Evolutionary conservation across 2,329 filamentous ascomycete species (phyloP).

Genomic region (Pseudogymnoascus sp.): DNA sequence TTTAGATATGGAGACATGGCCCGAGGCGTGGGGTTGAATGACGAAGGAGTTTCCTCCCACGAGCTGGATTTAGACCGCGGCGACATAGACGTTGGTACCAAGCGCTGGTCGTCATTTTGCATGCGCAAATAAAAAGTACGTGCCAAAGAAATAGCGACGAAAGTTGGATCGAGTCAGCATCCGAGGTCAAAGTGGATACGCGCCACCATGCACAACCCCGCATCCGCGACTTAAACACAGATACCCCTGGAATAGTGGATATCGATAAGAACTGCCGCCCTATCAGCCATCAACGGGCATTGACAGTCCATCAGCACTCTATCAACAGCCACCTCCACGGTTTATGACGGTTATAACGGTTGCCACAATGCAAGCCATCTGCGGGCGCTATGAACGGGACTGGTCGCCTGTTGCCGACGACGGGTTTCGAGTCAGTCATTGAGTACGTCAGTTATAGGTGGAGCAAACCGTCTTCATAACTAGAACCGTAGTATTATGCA

Average conservation of each 20-base stretch:
- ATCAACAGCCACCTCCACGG: background rate
- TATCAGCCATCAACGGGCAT: background rate
- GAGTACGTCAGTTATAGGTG: background rate
- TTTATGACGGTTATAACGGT: background rate
- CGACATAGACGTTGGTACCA: background rate
- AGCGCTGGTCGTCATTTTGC: background rate
- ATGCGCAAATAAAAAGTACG: background rate
- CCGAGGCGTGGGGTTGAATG: slow-evolving; percentile 1
- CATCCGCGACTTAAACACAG: background rate
- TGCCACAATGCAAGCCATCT: background rate
- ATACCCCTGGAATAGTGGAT: background rate
- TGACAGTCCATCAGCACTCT: background rate
- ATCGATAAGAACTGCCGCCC: background rate
- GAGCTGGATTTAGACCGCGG: background rate
- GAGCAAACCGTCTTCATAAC: background rate
- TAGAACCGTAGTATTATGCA: background rate
- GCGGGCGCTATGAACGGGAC: background rate
- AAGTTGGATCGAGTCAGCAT: background rate
- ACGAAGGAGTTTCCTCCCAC: background rate
- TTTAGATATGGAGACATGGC: background rate
- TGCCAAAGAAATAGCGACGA: background rate
- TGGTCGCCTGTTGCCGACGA: background rate
- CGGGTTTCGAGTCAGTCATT: background rate
- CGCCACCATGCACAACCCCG: background rate
- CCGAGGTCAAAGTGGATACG: background rate